A percentile compares a stretch with the other conserved stretches of the same genome.
These are phyloP conservation scores for Globisporangium cylindrosporum DNA, from an alignment of 352 stramenopile genomes.

Conservation along the genomic window DNA sequence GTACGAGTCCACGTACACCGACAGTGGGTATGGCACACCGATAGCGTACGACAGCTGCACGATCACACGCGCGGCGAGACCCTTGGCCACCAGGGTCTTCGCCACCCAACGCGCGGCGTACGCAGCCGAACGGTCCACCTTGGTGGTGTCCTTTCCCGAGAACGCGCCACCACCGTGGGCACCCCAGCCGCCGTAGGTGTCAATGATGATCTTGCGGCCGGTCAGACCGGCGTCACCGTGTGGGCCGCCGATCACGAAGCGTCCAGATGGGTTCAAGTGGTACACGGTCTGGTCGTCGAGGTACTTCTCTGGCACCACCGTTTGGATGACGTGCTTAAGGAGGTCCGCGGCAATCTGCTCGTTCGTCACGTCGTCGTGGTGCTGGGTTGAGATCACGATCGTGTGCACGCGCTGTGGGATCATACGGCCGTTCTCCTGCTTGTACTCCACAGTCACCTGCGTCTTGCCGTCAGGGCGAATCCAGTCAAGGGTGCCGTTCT, in stretches of 20 bases:
- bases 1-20: constrained; percentile 98
- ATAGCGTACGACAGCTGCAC: constrained; percentile 99
- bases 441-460: constrained; percentile 98
- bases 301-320: constrained; percentile 98
- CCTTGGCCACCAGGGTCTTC: constrained; percentile 97
- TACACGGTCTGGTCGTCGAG: constrained; percentile 99
- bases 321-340: constrained; percentile 99
- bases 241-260: constrained; percentile 99
- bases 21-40: constrained; percentile 96
- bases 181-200: constrained; percentile 99
- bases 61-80: constrained; percentile 92
- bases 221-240: constrained; percentile 98
- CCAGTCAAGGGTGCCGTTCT: constrained; percentile 98
- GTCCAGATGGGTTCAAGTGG: constrained; percentile 98
- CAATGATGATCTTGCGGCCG: constrained; percentile 99
- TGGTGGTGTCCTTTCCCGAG: constrained; percentile 99
- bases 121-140: constrained; percentile 97
- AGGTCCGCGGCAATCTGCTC: constrained; percentile 98
- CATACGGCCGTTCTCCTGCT: constrained; percentile 93
- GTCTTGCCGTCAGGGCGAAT: constrained; percentile 99
- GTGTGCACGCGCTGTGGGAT: constrained; percentile 97
- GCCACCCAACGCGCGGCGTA: constrained; percentile 99
- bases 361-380: constrained; percentile 98
- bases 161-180: constrained; percentile 98
- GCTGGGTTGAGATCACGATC: constrained; percentile 99